Evolutionary conservation across 2,329 filamentous ascomycete genomes (phyloP).

Genomic region (Aspergillus transmontanensis): DNA sequence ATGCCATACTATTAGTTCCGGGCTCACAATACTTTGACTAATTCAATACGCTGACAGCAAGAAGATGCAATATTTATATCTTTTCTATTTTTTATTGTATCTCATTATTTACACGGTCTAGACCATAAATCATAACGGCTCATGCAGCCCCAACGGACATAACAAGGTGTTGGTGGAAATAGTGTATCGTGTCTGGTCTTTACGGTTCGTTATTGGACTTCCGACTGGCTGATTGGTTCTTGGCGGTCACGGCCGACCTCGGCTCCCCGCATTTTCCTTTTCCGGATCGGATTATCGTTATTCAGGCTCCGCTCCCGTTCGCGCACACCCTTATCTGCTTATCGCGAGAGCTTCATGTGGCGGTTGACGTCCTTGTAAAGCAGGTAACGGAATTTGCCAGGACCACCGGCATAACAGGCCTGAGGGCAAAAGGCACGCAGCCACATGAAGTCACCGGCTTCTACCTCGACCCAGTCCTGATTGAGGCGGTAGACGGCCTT

Average conservation of each 20-base stretch:
- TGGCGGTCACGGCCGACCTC: neutral
- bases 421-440: slow-evolving; percentile 30
- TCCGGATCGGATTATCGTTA: neutral
- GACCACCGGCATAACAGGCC: slow-evolving; percentile 30
- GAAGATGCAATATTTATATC: no score
- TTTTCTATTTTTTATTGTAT: no score
- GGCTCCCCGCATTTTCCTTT: neutral
- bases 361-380: slow-evolving; percentile 31
- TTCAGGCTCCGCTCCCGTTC: neutral
- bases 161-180: no score
- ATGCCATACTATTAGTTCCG: rapidly evolving
- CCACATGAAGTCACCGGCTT: slow-evolving; percentile 31
- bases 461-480: slow-evolving; percentile 31
- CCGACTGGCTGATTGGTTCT: neutral
- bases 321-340: neutral
- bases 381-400: slow-evolving; percentile 28
- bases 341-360: slow-evolving; percentile 27
- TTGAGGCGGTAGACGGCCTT: slow-evolving; percentile 29
- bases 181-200: no score
- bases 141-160: no score
- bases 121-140: no score
- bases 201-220: no score
- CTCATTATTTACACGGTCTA: no score
- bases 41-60: no score
- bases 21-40: no score